Base-by-base conservation (phyloP, 2,329 filamentous ascomycete species). In the Fonsecaea multimorphosa region DNA sequence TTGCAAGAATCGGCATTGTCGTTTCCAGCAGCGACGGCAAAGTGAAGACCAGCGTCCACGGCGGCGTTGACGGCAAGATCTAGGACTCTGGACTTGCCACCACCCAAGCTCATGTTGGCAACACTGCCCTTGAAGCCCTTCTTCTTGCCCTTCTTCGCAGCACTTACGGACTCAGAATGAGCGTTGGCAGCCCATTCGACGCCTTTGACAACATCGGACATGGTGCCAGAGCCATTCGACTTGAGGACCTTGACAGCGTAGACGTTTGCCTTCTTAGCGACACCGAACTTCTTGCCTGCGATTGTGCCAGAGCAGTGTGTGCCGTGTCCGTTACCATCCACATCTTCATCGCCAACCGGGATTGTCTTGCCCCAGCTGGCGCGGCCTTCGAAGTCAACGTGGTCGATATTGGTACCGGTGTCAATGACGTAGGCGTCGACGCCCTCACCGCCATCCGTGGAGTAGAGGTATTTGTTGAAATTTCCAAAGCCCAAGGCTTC, bases 241-340 rank as follows among this genome's bases (percentile, higher is more conserved):
- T 91, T 89, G 74, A 99, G 91, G 46, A 99, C 95, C 89, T 99
- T 99, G 85, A 99, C 93, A 71, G 95, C 95, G 76, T 96, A 93
- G 79, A 99, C 85, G 74, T 92, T 89, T 77, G 96, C 95, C 88
- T 98, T 97, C 90, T 99, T 99, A 79, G 95, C 94, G 71, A 99
- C 95, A 87, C 95, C 95, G 78, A 97, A 99, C 85, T 97, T 97
- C 88, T 95, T 96, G 78, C 96, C 95, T 72, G 91, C 95, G 75
- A 99, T 90, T 69, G 96, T 99, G 74, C 95, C 95, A 71, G 95
- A 98, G 89, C 95, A 99, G 86, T 99, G 95, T 76, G 95, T 99
- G 75, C 95, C 95, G 85, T 99, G 95, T 69, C 95, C 95, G 75
- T 99, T 99, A 79, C 95, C 95, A 82, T 99, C 95, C 73, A 87